Conservation (phyloP, 768 basidiomycete genomes). For the Mrakia hoshinonis region DNA sequence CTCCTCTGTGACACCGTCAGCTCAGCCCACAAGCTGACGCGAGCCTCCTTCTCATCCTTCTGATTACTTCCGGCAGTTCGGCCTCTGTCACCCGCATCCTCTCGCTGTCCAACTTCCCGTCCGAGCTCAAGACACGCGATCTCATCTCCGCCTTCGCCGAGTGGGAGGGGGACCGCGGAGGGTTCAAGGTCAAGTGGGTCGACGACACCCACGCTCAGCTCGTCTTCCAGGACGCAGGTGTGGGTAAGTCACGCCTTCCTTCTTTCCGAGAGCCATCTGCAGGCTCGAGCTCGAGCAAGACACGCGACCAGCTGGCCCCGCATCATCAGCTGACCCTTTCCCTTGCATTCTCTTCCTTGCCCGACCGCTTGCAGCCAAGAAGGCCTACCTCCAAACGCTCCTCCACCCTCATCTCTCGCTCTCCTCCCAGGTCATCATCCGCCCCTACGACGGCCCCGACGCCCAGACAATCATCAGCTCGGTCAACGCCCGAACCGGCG, state of each 20-base stretch:
- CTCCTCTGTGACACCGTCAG: no score
- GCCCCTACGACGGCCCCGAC: conserved; percentile 90
- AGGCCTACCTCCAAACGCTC: conserved; percentile 83
- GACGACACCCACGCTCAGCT: conserved; percentile 93
- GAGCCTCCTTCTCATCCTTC: not conserved
- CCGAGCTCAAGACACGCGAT: conserved; percentile 95
- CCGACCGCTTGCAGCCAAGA: conserved; percentile 65
- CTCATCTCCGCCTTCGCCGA: conserved; percentile 83
- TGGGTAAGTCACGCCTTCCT: conserved; percentile 55
- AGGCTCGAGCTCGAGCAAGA: not conserved
- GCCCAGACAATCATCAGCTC: conserved; percentile 52
- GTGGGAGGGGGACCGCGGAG: conserved; percentile 74
- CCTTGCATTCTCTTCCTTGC: not conserved
- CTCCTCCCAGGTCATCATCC: conserved; percentile 46
- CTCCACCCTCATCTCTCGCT: conserved; percentile 43
- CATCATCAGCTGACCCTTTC: not conserved
- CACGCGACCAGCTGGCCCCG: not conserved
- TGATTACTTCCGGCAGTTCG: conserved; percentile 43
- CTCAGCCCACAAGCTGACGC: not conserved
- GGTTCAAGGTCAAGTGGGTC: conserved; percentile 98
- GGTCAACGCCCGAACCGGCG: conserved; percentile 21
- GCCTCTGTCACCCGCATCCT: conserved; percentile 95
- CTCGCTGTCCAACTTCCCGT: conserved; percentile 79
- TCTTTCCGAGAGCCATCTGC: not conserved
- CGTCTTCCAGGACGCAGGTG: conserved; percentile 81